Percentiles rank a stretch among this genome's conserved stretches.
phyloP scores from a whole-genome alignment of 495 filamentous ascomycete species.

The Astrocystis sublimbata region DNA sequence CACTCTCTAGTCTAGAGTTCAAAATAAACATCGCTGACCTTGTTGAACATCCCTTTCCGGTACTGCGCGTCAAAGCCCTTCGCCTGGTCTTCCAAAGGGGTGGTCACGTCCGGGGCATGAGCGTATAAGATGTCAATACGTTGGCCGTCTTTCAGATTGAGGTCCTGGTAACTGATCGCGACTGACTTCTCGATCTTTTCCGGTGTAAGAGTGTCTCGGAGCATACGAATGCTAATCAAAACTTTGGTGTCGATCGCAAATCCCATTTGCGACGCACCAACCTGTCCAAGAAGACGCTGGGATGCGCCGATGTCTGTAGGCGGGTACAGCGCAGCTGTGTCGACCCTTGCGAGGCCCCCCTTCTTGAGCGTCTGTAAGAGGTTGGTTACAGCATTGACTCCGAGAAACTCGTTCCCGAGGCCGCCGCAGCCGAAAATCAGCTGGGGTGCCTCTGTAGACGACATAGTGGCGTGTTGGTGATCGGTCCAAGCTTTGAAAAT shows the following conservation, averaged over 20 bases:
- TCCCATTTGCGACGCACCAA: neutral
- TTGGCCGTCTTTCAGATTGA: slow-evolving; percentile 13
- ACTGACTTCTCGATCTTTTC: neutral
- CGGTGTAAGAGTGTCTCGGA: neutral
- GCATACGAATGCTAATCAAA: neutral
- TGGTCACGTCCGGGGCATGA: slow-evolving; percentile 42
- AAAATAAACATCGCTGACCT: too few relatives aligned
- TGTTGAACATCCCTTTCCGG: neutral
- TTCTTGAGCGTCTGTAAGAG: neutral
- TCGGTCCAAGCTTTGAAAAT: too few relatives aligned
- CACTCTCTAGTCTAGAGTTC: too few relatives aligned
- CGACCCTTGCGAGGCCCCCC: neutral
- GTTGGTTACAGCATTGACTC: too few relatives aligned
- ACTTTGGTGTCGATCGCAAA: neutral
- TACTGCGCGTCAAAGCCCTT: slow-evolving; percentile 39
- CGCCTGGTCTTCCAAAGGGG: slow-evolving; percentile 43
- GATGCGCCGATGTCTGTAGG: neutral
- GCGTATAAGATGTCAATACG: slow-evolving; percentile 35
- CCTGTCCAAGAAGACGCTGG: neutral
- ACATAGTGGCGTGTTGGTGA: too few relatives aligned
- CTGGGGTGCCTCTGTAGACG: too few relatives aligned
- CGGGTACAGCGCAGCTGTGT: neutral
- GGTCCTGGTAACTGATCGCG: neutral
- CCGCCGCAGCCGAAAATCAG: too few relatives aligned
- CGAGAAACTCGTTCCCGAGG: too few relatives aligned